A percentile compares a stretch with the other conserved stretches of the same genome.
Conservation (phyloP, 495 filamentous ascomycete genomes). For the Daldinia bambusicola region DNA sequence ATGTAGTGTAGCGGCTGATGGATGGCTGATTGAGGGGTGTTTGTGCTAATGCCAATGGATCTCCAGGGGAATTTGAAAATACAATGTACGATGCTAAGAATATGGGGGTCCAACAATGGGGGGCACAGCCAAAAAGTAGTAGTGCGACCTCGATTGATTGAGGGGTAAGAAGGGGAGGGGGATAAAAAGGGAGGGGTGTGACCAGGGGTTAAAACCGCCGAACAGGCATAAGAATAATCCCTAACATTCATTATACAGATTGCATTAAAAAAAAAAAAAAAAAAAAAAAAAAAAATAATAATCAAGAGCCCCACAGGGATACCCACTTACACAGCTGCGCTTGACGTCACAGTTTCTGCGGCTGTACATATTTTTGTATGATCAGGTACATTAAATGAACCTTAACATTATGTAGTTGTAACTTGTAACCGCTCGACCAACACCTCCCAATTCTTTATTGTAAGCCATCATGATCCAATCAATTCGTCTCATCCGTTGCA, state of each 20-base stretch:
- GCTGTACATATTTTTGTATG: constrained; percentile 19
- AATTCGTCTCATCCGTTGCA: constrained; percentile 18
- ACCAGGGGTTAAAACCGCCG: constrained; percentile 30
- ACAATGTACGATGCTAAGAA: not conserved
- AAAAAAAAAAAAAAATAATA: too few species aligned
- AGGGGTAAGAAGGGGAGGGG: constrained; percentile 17
- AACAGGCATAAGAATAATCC: constrained; percentile 31
- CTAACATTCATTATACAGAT: constrained; percentile 21
- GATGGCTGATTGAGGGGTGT: constrained; percentile 11
- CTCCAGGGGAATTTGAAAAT: constrained; percentile 34
- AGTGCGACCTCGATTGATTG: not conserved
- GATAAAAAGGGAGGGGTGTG: constrained; percentile 5
- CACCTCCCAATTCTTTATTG: not conserved
- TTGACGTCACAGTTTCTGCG: constrained; percentile 42
- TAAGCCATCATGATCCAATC: constrained; percentile 10
- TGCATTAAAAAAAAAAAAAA: constrained; percentile 12
- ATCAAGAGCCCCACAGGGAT: constrained; percentile 22
- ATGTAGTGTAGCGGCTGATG: constrained; percentile 18
- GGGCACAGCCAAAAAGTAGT: not conserved
- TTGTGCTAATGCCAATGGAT: constrained; percentile 37
- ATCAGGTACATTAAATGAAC: too few species aligned
- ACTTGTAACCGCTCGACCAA: constrained; percentile 9
- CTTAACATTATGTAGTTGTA: too few species aligned
- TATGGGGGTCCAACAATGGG: not conserved
- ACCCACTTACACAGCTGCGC: constrained; percentile 28